Evolutionary conservation across 2,329 filamentous ascomycete genomes (phyloP), one percentile per base, ranked within the genome.

Genomic region (Aspergillus pseudotamarii): DNA sequence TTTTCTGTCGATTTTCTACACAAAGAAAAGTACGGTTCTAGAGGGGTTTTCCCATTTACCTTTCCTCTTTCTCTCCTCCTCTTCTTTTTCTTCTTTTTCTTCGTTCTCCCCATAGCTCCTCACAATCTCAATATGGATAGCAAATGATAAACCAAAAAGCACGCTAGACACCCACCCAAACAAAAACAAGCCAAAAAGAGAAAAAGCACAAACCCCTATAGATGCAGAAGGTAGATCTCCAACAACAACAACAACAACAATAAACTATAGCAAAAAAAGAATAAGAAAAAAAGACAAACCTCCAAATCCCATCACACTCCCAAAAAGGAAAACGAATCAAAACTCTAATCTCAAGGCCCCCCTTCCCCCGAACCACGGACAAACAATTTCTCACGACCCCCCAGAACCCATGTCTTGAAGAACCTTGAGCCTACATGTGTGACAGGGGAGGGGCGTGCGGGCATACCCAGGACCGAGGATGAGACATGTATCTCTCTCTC

Each of bases 1-100:
- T 66, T 65, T 26, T 53, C 26, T 38, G 11, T 34, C 48, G 48
- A 51, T 32, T 56, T 56, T 63, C 51, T 26, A 54, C 54, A 46
- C 51, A 51, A 51, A 32, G 28, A 51, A 51, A 51, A 51, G 48
- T 51, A 51, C 48, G 28, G 28, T 32, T 51, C 28, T 32, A 51
- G 48, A 32, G 28, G 48, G 26, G 26, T 58, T 60, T 58, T 26
- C 26, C 3, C 26, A 26, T 26, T 26, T 26, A 4, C 28, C 14
- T 43, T 57, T 53, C 23, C 6, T 14, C 34, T 16, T 36, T 16
- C 34, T 16, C 6, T 16, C 34, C 34, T 36, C 12, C 6, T 34
- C 34, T 21, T 16, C 58, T 61, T 58, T 19, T 19, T 46, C 21
- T 16, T 50, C 21, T 12, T 50, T 32, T 41, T 32, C 26, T n/a